Percentiles rank a stretch among this genome's conserved stretches.
Conservation (phyloP, 768 basidiomycete species). For the Amanita phalloides region DNA sequence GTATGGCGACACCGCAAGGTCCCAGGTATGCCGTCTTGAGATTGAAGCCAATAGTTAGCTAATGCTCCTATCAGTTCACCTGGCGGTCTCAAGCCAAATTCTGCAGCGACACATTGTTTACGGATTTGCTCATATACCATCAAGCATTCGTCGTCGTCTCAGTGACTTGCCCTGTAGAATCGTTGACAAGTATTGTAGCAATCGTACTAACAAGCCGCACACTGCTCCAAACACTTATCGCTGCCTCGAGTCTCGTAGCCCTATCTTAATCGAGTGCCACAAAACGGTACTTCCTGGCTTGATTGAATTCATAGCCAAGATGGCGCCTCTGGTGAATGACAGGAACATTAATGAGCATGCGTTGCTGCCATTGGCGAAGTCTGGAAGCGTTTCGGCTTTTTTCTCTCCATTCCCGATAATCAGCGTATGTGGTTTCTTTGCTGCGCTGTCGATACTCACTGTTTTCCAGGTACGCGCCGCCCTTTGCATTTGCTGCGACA, state of each 20-base stretch:
- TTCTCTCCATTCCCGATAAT: constrained; percentile 43
- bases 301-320: constrained; percentile 68
- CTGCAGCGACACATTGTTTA: constrained; percentile 57
- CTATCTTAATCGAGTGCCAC: constrained; percentile 62
- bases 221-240: constrained; percentile 82
- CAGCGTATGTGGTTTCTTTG: constrained; percentile 39
- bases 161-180: neutral
- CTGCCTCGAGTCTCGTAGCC: constrained; percentile 56
- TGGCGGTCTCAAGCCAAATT: constrained; percentile 31
- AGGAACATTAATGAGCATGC: constrained; percentile 44
- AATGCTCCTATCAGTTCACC: constrained; percentile 11
- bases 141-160: constrained; percentile 52
- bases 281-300: constrained; percentile 67
- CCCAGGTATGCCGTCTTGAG: constrained; percentile 11
- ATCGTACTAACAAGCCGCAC: constrained; percentile 75
- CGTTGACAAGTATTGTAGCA: constrained; percentile 25
- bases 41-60: neutral
- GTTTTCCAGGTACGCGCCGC: constrained; percentile 46
- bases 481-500: constrained; percentile 58
- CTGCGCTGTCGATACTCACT: neutral
- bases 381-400: constrained; percentile 67
- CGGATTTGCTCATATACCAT: constrained; percentile 77
- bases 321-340: constrained; percentile 53
- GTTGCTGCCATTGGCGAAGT: constrained; percentile 63
- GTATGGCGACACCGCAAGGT: constrained; percentile 39